phyloP scores from a whole-genome alignment of 345 rosid genomes.

The Eutrema japonicum region DNA sequence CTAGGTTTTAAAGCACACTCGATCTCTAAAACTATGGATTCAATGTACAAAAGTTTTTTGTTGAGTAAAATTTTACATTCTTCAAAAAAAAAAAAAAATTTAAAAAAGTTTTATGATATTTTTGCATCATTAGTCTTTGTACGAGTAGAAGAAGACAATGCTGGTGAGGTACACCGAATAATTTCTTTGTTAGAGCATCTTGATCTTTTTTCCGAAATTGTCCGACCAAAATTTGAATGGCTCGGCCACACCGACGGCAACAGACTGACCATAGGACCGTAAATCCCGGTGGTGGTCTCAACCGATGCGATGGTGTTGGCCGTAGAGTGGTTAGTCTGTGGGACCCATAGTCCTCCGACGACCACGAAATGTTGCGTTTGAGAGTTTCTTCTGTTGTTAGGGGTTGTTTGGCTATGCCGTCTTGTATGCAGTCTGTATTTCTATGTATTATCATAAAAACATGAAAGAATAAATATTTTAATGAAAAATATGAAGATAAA shows the following conservation, averaged over 20 bases:
- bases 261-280: conserved; percentile 45
- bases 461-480: neutral
- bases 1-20: no score
- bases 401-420: conserved; percentile 57
- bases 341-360: conserved; percentile 90
- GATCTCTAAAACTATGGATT: no score
- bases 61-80: no score
- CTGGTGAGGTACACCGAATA: conserved; percentile 42
- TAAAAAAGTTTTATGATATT: conserved; percentile 5
- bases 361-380: conserved; percentile 84
- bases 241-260: conserved; percentile 42
- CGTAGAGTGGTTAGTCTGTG: conserved; percentile 59
- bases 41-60: no score
- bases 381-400: conserved; percentile 50
- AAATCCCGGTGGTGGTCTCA: conserved; percentile 53
- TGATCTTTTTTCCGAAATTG: conserved; percentile 14
- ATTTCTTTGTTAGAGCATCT: conserved; percentile 21
- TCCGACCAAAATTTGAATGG: conserved; percentile 18
- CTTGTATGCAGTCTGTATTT: conserved; percentile 85
- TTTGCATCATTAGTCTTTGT: conserved; percentile 31
- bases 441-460: conserved; percentile 45
- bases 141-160: conserved; percentile 44
- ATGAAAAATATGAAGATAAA: neutral
- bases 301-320: conserved; percentile 40
- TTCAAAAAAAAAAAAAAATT: no score